Conservation (phyloP, 2,329 filamentous ascomycete species). For the Penicillium sp. region DNA sequence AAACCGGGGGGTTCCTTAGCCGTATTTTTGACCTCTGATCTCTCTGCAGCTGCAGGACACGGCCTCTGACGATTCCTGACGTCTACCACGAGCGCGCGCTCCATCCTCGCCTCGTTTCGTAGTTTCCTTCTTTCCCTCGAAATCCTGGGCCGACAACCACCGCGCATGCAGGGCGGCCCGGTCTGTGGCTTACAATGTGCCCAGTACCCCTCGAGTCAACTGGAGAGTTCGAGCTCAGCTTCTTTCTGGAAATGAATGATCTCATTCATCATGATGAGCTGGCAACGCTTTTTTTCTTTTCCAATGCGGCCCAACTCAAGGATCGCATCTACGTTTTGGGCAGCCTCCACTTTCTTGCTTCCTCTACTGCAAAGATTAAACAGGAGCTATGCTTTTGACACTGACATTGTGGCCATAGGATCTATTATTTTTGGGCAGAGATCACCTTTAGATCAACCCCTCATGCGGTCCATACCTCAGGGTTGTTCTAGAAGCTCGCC, state of each 20-base stretch:
- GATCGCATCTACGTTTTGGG: conserved; percentile 2
- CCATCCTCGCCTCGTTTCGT: conserved; percentile 5
- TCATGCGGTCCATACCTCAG: conserved; percentile 21
- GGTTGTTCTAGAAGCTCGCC: conserved; percentile 24
- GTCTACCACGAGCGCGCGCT: neutral
- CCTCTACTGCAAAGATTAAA: neutral
- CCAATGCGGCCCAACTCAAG: conserved; percentile 11
- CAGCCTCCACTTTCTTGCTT: neutral
- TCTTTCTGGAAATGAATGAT: conserved; percentile 1
- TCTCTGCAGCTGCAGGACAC: conserved; percentile 9
- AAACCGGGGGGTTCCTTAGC: conserved; percentile 3
- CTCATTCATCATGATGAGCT: conserved; percentile 10
- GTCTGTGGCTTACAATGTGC: conserved; percentile 16
- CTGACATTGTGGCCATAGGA: conserved; percentile 8
- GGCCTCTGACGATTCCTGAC: neutral
- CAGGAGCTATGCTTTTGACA: conserved; percentile 4
- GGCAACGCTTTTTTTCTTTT: conserved; percentile 19
- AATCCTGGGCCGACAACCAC: conserved; percentile 14
- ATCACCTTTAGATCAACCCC: conserved; percentile 16
- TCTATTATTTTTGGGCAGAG: conserved; percentile 24
- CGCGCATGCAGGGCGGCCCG: conserved; percentile 35
- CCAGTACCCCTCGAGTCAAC: conserved; percentile 3
- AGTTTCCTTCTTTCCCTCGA: neutral
- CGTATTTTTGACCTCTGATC: conserved; percentile 9
- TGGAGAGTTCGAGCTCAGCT: neutral